A percentile compares a stretch with the other conserved stretches of the same genome.
These are phyloP conservation scores for Panellus pusillus DNA, from an alignment of 768 basidiomycete genomes.

Conservation along the genomic window DNA sequence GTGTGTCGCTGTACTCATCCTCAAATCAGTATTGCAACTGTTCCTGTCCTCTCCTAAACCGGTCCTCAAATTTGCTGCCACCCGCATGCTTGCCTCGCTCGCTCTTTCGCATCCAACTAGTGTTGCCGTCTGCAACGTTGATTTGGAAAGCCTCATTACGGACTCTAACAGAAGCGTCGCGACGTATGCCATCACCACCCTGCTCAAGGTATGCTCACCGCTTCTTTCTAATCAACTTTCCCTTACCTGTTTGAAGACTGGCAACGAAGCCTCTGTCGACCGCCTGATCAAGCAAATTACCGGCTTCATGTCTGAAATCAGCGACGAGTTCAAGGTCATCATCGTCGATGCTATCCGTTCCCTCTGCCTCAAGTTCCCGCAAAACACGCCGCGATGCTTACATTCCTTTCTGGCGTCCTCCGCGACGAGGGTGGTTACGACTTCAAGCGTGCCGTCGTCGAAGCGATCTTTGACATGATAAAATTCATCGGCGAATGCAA, in stretches of 20 bases:
- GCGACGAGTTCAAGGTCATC: constrained; percentile 99
- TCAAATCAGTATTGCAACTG: constrained; percentile 75
- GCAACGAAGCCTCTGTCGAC: constrained; percentile 98
- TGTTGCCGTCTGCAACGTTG: constrained; percentile 92
- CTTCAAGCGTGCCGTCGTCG: constrained; percentile 98
- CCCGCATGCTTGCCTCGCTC: constrained; percentile 89
- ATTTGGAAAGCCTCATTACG: constrained; percentile 94
- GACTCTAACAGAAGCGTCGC: constrained; percentile 95
- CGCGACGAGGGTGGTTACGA: constrained; percentile 99
- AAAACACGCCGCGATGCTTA: constrained; percentile 96
- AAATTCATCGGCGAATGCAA: constrained; percentile 95
- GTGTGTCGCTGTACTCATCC: constrained; percentile 7
- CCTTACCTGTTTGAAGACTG: constrained; percentile 60
- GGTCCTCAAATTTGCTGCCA: constrained; percentile 95
- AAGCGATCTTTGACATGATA: constrained; percentile 99
- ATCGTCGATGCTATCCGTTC: constrained; percentile 98
- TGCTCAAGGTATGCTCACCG: constrained; percentile 75
- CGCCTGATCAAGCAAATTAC: constrained; percentile 99
- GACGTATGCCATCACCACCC: constrained; percentile 96
- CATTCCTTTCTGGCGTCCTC: constrained; percentile 94
- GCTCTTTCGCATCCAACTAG: constrained; percentile 83
- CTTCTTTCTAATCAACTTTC: not conserved
- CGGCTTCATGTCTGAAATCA: constrained; percentile 98
- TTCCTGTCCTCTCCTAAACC: constrained; percentile 96
- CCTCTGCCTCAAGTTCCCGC: constrained; percentile 96